phyloP scores from a whole-genome alignment of 1,284 basidiomycete species.

The Tilletia setariae region DNA sequence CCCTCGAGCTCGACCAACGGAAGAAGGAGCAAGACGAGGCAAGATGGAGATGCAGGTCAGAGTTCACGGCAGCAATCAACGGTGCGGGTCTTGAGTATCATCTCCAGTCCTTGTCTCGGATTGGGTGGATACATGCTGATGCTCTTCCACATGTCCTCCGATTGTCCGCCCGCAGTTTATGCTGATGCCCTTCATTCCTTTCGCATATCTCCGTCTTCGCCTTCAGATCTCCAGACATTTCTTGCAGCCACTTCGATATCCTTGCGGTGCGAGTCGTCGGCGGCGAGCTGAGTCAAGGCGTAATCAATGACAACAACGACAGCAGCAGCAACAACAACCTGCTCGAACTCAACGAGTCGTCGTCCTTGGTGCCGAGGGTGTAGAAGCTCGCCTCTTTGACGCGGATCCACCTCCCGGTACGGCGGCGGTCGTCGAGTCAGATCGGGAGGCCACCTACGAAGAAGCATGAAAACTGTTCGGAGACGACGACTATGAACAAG shows the following conservation, averaged over 20 bases:
- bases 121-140: too few relatives aligned
- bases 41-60: too few relatives aligned
- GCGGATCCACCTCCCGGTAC: constrained; percentile 1
- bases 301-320: constrained; percentile 9
- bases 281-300: constrained; percentile 18
- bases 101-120: too few relatives aligned
- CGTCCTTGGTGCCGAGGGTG: constrained; percentile 13
- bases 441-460: constrained; percentile 5
- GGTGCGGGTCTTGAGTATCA: too few relatives aligned
- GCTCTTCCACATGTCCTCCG: too few relatives aligned
- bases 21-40: too few relatives aligned
- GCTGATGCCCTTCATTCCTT: constrained; percentile 43
- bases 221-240: constrained; percentile 22
- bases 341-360: constrained; percentile 4
- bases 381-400: not conserved
- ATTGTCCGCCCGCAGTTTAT: too few relatives aligned
- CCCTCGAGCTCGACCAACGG: too few relatives aligned
- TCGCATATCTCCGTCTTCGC: constrained; percentile 40
- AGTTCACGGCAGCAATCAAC: too few relatives aligned
- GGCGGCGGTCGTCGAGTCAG: not conserved
- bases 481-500: constrained; percentile 20
- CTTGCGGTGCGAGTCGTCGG: constrained; percentile 21
- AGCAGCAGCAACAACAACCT: constrained; percentile 13
- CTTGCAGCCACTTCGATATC: constrained; percentile 31
- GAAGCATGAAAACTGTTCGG: constrained; percentile 15